A percentile compares a stretch with the other conserved stretches of the same genome.
Evolutionary conservation across 495 filamentous ascomycete species (phyloP).

Genomic region (Jackrogersella minutella): DNA sequence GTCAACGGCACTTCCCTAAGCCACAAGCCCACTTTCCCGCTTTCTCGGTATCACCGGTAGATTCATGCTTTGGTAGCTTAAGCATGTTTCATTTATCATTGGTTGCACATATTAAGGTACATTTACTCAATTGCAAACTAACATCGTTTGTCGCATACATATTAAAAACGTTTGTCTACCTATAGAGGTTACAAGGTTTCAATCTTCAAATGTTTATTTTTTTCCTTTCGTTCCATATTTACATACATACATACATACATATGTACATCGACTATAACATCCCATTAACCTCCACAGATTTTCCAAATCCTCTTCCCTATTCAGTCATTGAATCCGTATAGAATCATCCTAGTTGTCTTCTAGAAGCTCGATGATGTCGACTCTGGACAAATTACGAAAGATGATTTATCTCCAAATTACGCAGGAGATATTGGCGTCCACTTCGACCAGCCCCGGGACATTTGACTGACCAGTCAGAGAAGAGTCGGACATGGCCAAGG

Average conservation of each 20-base stretch:
- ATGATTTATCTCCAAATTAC: slow-evolving; percentile 43
- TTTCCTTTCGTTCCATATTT: too few species aligned
- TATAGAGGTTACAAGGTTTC: too few species aligned
- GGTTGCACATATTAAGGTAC: background rate
- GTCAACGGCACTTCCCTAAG: slow-evolving; percentile 41
- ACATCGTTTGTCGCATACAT: background rate
- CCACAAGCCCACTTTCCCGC: slow-evolving; percentile 34
- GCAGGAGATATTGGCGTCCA: slow-evolving; percentile 45
- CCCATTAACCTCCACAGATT: background rate
- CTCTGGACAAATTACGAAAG: slow-evolving; percentile 25
- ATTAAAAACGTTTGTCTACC: too few species aligned
- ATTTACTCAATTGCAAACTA: slow-evolving; percentile 1
- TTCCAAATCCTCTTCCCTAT: slow-evolving; percentile 1
- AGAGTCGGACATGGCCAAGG: slow-evolving; percentile 33
- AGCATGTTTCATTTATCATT: slow-evolving; percentile 26
- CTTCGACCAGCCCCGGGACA: slow-evolving; percentile 32
- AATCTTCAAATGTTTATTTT: too few species aligned
- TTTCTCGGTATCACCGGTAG: slow-evolving; percentile 32
- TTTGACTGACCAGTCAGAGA: slow-evolving; percentile 29
- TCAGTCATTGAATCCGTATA: background rate
- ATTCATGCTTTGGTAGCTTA: too few species aligned
- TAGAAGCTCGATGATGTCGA: slow-evolving; percentile 38
- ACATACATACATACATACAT: too few species aligned
- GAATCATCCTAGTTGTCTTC: slow-evolving; percentile 27
- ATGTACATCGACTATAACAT: too few species aligned